These are phyloP conservation scores for Globisporangium lucens DNA, from an alignment of 352 stramenopile species.

Conservation along the genomic window DNA sequence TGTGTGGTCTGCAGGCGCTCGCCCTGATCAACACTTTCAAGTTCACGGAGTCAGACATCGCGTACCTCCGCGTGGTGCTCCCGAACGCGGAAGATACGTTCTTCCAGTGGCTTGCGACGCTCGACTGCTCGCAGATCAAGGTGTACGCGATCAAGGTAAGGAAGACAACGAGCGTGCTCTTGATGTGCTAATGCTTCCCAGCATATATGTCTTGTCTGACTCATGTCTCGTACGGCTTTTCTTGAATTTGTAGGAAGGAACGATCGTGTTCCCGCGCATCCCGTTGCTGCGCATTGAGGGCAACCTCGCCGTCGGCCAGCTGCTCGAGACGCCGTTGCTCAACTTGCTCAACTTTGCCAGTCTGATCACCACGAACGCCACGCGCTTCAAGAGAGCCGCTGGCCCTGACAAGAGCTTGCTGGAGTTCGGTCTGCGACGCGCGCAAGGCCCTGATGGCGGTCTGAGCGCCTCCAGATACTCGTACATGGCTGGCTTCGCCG, in stretches of 20 bases:
- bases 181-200: not conserved
- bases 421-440: constrained; percentile 93
- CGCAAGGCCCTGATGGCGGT: constrained; percentile 96
- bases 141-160: constrained; percentile 89
- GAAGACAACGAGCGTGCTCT: not conserved
- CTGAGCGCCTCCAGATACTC: constrained; percentile 97
- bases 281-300: constrained; percentile 93
- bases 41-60: constrained; percentile 93
- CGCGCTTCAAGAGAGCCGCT: constrained; percentile 93
- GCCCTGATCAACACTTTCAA: constrained; percentile 93
- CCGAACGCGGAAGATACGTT: constrained; percentile 92
- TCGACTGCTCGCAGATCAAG: constrained; percentile 93
- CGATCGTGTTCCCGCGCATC: constrained; percentile 95
- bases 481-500: constrained; percentile 98
- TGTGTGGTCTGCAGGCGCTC: constrained; percentile 36
- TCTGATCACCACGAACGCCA: constrained; percentile 97
- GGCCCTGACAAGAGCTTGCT: constrained; percentile 84
- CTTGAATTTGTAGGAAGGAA: constrained; percentile 78
- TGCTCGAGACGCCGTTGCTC: constrained; percentile 98
- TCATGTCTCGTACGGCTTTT: not conserved
- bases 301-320: constrained; percentile 92
- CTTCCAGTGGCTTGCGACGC: constrained; percentile 92
- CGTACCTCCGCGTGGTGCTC: constrained; percentile 89
- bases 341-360: constrained; percentile 98
- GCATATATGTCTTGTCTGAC: not conserved